Evolutionary conservation across 2,329 filamentous ascomycete species (phyloP).

Genomic region (Aspergillus neoniger): DNA sequence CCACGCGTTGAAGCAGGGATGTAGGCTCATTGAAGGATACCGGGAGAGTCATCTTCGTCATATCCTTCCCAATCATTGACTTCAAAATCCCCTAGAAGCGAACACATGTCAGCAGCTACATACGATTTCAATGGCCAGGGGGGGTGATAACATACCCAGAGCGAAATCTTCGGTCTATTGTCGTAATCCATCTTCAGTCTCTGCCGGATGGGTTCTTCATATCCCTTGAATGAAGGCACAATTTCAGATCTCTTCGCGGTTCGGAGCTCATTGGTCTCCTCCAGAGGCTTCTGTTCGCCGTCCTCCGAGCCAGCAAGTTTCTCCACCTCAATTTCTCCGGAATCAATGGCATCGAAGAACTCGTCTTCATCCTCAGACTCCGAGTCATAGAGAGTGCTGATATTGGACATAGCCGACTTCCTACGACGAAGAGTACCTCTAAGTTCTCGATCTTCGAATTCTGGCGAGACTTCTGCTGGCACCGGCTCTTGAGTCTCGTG

Average conservation of each 20-base stretch:
- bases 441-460: conserved; percentile 10
- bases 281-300: conserved; percentile 50
- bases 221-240: conserved; percentile 77
- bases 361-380: conserved; percentile 80
- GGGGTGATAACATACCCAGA: conserved; percentile 71
- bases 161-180: conserved; percentile 86
- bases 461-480: conserved; percentile 13
- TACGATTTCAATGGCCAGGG: neutral
- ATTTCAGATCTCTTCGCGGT: conserved; percentile 64
- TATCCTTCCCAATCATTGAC: conserved; percentile 99
- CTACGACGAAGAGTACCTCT: conserved; percentile 53
- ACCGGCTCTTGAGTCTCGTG: conserved; percentile 32
- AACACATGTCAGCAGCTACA: conserved; percentile 8
- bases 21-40: conserved; percentile 99
- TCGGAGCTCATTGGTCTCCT: conserved; percentile 44
- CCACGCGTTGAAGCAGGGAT: conserved; percentile 88
- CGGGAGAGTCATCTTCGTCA: conserved; percentile 99
- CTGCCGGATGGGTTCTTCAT: conserved; percentile 82
- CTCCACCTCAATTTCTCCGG: conserved; percentile 74
- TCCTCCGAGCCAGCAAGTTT: conserved; percentile 58
- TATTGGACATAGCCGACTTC: conserved; percentile 67
- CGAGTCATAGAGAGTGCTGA: conserved; percentile 70
- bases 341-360: conserved; percentile 96
- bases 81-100: conserved; percentile 79
- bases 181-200: conserved; percentile 87